Evolutionary conservation across 2,329 filamentous ascomycete genomes (phyloP).

Genomic region (Ampelomyces quisqualis): DNA sequence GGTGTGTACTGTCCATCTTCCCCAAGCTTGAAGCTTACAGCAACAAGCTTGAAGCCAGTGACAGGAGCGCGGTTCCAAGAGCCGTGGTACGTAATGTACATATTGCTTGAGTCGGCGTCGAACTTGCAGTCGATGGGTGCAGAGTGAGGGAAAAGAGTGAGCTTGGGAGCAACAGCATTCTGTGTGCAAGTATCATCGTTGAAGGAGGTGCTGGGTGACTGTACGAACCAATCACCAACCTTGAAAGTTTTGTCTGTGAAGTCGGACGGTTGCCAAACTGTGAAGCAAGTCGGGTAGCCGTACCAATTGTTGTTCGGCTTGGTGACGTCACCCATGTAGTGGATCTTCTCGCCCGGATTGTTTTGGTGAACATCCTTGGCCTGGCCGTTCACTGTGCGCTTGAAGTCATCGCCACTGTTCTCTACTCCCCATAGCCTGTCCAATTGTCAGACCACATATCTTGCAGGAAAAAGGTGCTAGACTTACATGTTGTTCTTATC

Average conservation of each 20-base stretch:
- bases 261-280: slow-evolving; percentile 60
- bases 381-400: slow-evolving; percentile 49
- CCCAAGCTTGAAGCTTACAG: slow-evolving; percentile 47
- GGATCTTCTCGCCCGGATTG: slow-evolving; percentile 73
- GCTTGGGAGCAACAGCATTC: slow-evolving; percentile 45
- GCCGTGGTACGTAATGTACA: slow-evolving; percentile 70
- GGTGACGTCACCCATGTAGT: slow-evolving; percentile 62
- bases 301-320: slow-evolving; percentile 57
- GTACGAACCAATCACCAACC: slow-evolving; percentile 44
- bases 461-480: no score
- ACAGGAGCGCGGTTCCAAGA: slow-evolving; percentile 60
- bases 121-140: slow-evolving; percentile 73
- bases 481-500: slow-evolving; percentile 52
- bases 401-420: slow-evolving; percentile 67
- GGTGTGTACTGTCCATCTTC: slow-evolving; percentile 44
- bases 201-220: slow-evolving; percentile 40
- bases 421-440: slow-evolving; percentile 57
- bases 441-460: slow-evolving; percentile 24
- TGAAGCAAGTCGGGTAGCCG: slow-evolving; percentile 70
- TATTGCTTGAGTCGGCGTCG: slow-evolving; percentile 55
- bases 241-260: slow-evolving; percentile 54
- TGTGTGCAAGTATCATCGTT: slow-evolving; percentile 51
- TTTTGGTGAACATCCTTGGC: slow-evolving; percentile 61
- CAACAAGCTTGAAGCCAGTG: slow-evolving; percentile 53
- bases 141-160: slow-evolving; percentile 65